Base-by-base conservation (phyloP, 2,329 filamentous ascomycete species). In the Penicillium crustosum region DNA sequence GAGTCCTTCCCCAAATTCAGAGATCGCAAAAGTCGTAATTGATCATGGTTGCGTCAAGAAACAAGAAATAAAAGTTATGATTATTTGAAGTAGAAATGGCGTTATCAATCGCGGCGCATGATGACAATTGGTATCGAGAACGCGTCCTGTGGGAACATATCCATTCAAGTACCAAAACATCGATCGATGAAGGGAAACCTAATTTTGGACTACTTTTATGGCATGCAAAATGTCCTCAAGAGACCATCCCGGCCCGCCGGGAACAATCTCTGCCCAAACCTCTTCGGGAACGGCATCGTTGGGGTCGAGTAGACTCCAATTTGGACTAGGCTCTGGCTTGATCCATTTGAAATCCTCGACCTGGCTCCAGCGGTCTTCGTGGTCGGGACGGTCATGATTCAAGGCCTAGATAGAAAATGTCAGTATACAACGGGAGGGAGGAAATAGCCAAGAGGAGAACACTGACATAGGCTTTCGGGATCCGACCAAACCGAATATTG, bases 281-380 rank as follows among this genome's bases (percentile, higher is more conserved):
- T 83, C 78, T 2, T 88, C 84, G 0, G 76, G 65, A 13, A 93
- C 76, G 25, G 82, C 82, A 54, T 87, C 78, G 1, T 79, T 79
- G 52, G 86, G 82, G 1, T 84, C 79, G 23, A 97, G 66, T 2
- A 91, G 75, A 35, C 80, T 84, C 91, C 93, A 99, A 71, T 99
- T 93, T 2, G 94, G 94, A 70, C 91, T 97, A 31, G 86, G 85
- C 57, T 90, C 91, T 17, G 84, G 82, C 74, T 93, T 95, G 62
- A 97, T 83, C 94, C 94, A 97, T 77, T 96, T 96, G 81, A 99
- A 99, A 73, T 99, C 94, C 73, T 97, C 91, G 17, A 97, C 90
- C 68, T 94, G 86, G 66, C 93, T 84, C 91, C 91, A 99, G 67
- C 89, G 84, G 71, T 96, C 93, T 53, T 71, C 66, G 7, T 71